phyloP scores from a whole-genome alignment of 1,284 basidiomycete genomes.

The Xerocomus cyaneibrunnescens region DNA sequence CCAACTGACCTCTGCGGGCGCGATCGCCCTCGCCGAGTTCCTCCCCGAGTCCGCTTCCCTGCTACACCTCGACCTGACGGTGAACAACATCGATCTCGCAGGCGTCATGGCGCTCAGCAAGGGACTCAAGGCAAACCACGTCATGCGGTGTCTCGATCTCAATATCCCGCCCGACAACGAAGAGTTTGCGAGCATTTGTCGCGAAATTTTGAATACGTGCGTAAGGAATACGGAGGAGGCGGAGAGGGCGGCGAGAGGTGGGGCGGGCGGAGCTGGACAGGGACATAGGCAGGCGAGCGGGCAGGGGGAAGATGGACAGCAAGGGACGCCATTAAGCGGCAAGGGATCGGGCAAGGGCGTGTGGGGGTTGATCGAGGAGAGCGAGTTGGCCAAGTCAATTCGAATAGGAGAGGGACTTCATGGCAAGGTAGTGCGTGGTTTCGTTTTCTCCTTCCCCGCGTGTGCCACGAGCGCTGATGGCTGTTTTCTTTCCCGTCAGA shows the following conservation, averaged over 20 bases:
- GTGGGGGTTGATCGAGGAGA: conserved; percentile 81
- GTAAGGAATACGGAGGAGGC: conserved; percentile 90
- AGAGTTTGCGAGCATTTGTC: conserved; percentile 81
- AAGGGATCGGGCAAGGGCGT: conserved; percentile 59
- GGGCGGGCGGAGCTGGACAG: not conserved
- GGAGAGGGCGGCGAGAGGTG: conserved; percentile 41
- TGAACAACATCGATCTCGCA: conserved; percentile 82
- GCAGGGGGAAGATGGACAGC: conserved; percentile 4
- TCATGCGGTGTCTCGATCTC: conserved; percentile 90
- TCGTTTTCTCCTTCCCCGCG: not conserved
- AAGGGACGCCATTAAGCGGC: conserved; percentile 27
- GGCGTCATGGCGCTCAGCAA: conserved; percentile 91
- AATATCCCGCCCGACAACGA: conserved; percentile 90
- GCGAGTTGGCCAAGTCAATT: conserved; percentile 70
- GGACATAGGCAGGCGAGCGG: not conserved
- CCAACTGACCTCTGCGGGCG: conserved; percentile 77
- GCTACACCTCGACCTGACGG: conserved; percentile 85
- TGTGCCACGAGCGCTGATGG: too few species aligned
- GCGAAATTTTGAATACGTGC: conserved; percentile 80
- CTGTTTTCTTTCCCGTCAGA: not conserved
- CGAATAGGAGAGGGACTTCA: conserved; percentile 54
- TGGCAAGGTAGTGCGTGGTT: conserved; percentile 45
- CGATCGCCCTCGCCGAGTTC: conserved; percentile 95
- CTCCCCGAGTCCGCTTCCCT: conserved; percentile 87
- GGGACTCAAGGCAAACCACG: conserved; percentile 79